These are phyloP conservation scores for Cymbopogon flexuosus DNA, from an alignment of 202 grass and related monocot species.

Conservation along the genomic window DNA sequence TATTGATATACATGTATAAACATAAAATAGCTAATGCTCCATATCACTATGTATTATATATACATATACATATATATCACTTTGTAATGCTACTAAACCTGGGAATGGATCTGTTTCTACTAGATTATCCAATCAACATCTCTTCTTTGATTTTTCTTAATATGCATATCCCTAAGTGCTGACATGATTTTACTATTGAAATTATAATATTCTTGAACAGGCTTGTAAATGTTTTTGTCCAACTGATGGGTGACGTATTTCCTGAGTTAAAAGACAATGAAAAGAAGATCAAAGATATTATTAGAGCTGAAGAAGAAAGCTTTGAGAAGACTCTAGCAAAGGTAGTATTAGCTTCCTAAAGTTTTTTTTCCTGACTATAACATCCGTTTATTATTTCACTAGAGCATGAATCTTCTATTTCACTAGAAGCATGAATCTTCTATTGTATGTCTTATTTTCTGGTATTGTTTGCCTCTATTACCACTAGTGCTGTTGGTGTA, in stretches of 20 bases:
- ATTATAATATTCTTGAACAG: conserved; percentile 42
- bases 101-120: not conserved
- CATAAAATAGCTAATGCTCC: conserved; percentile 1
- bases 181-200: conserved; percentile 14
- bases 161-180: not conserved
- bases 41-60: not conserved
- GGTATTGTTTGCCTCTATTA: not conserved
- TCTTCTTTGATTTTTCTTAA: not conserved
- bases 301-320: conserved; percentile 92
- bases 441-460: not conserved
- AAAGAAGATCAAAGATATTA: conserved; percentile 75
- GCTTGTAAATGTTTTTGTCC: conserved; percentile 74
- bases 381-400: not conserved
- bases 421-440: not conserved
- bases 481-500: conserved; percentile 19
- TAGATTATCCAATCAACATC: not conserved
- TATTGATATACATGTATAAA: not conserved
- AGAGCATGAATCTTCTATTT: not conserved
- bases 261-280: conserved; percentile 70
- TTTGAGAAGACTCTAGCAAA: conserved; percentile 93
- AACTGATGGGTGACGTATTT: conserved; percentile 81
- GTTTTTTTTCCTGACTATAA: not conserved
- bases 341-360: conserved; percentile 44
- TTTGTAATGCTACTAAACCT: not conserved
- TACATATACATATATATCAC: too few species aligned